phyloP scores from a whole-genome alignment of 495 filamentous ascomycete genomes.

The Niebla homalea region DNA sequence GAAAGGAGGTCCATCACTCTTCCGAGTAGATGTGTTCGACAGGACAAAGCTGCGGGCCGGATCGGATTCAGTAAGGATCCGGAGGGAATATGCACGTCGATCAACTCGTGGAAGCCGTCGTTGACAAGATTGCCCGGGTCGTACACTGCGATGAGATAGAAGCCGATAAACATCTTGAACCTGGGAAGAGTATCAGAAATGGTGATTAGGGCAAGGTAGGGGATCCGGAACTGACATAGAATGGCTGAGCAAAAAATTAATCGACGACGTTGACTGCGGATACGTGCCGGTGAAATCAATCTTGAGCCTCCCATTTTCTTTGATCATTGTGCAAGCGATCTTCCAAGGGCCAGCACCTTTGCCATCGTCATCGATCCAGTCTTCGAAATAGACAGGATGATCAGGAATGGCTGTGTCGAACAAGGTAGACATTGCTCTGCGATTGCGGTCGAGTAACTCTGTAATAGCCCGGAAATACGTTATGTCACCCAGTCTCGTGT shows the following conservation, averaged over 20 bases:
- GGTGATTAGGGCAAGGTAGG: too few relatives aligned
- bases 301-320: slow-evolving; percentile 23
- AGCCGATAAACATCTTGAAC: slow-evolving; percentile 39
- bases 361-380: slow-evolving; percentile 40
- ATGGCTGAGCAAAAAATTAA: slow-evolving; percentile 37
- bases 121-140: slow-evolving; percentile 33
- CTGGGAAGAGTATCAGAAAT: background rate
- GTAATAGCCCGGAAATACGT: slow-evolving; percentile 31
- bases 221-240: slow-evolving; percentile 26
- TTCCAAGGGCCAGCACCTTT: slow-evolving; percentile 36
- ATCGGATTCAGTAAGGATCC: slow-evolving; percentile 35
- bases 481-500: slow-evolving; percentile 29
- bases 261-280: slow-evolving; percentile 33
- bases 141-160: slow-evolving; percentile 35
- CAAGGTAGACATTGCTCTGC: slow-evolving; percentile 30
- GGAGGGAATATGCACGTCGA: slow-evolving; percentile 33
- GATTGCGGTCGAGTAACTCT: slow-evolving; percentile 32
- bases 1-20: slow-evolving; percentile 36
- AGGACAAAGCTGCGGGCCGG: slow-evolving; percentile 35
- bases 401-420: slow-evolving; percentile 33
- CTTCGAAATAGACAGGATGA: slow-evolving; percentile 30
- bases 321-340: slow-evolving; percentile 34
- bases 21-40: slow-evolving; percentile 35
- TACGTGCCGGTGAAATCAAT: slow-evolving; percentile 37
- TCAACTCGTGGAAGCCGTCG: slow-evolving; percentile 36